Evolutionary conservation across 352 stramenopile species (phyloP).

Genomic region (Globisporangium nagaii): DNA sequence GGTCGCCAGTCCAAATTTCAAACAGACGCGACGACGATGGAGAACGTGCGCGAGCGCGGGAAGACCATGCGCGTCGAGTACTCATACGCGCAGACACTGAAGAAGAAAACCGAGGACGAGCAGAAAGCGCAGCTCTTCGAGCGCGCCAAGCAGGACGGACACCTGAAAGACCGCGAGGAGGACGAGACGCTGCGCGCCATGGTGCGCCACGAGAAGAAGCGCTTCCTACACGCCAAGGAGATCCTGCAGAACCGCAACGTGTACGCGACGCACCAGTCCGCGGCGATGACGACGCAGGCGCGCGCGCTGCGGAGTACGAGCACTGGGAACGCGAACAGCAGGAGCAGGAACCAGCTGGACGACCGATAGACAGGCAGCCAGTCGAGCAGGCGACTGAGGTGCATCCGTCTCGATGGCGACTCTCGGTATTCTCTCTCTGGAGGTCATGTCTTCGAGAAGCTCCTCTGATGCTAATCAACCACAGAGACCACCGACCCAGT

Average conservation of each 20-base stretch:
- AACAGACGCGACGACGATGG: constrained; percentile 28
- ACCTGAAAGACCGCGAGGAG: constrained; percentile 36
- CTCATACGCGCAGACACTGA: constrained; percentile 2
- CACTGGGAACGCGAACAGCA: neutral
- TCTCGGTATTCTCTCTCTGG: too few relatives aligned
- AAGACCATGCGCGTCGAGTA: constrained; percentile 41
- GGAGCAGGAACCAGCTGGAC: constrained; percentile 10
- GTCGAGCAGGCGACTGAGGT: too few relatives aligned
- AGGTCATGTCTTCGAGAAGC: too few relatives aligned
- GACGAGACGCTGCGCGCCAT: constrained; percentile 53
- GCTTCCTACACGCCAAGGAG: constrained; percentile 46
- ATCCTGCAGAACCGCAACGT: constrained; percentile 57
- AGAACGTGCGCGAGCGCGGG: constrained; percentile 34
- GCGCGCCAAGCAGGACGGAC: constrained; percentile 30
- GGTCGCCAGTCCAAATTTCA: constrained; percentile 49
- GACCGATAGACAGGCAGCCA: constrained; percentile 1
- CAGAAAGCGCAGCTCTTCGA: constrained; percentile 20
- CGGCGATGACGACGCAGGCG: constrained; percentile 27
- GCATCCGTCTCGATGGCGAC: too few relatives aligned
- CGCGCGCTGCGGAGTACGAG: constrained; percentile 6
- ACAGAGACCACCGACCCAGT: too few relatives aligned
- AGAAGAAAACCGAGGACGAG: constrained; percentile 23
- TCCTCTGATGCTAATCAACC: too few relatives aligned
- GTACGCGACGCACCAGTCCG: constrained; percentile 56
- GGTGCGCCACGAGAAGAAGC: constrained; percentile 57